phyloP scores from a whole-genome alignment of 1,284 basidiomycete species.

The Schizophyllum commune region DNA sequence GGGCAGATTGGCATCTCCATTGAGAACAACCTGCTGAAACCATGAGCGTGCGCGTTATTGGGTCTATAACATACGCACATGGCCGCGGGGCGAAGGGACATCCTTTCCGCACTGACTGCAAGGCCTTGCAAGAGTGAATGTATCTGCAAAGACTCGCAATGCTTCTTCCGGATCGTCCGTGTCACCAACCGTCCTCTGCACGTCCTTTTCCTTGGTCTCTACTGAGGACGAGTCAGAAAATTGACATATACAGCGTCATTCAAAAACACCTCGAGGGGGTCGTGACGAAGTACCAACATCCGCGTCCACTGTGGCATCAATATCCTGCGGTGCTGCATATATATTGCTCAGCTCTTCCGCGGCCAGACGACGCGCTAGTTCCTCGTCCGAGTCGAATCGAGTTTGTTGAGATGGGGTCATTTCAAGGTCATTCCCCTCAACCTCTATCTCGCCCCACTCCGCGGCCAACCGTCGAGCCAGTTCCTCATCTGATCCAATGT shows the following conservation, averaged over 20 bases:
- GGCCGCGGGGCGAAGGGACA: conserved; percentile 30
- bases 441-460: conserved; percentile 25
- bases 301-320: background rate
- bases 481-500: conserved; percentile 25
- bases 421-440: conserved; percentile 1
- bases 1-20: conserved; percentile 17
- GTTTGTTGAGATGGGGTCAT: background rate
- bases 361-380: background rate
- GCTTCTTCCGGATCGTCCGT: background rate
- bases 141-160: background rate
- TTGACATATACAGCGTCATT: too few relatives aligned
- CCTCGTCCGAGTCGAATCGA: background rate
- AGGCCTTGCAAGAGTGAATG: conserved; percentile 22
- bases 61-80: conserved; percentile 21
- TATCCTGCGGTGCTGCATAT: conserved; percentile 21
- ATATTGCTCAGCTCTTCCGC: conserved; percentile 15
- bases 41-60: background rate
- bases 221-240: background rate
- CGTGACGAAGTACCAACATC: background rate
- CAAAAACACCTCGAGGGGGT: too few relatives aligned
- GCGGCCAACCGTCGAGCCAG: conserved; percentile 31
- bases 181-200: background rate
- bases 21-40: conserved; percentile 32
- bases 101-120: conserved; percentile 30
- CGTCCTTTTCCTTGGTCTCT: background rate